A percentile compares a stretch with the other conserved stretches of the same genome.
Evolutionary conservation across 495 filamentous ascomycete species (phyloP).

Genomic region (Amphirosellinia nigrospora): DNA sequence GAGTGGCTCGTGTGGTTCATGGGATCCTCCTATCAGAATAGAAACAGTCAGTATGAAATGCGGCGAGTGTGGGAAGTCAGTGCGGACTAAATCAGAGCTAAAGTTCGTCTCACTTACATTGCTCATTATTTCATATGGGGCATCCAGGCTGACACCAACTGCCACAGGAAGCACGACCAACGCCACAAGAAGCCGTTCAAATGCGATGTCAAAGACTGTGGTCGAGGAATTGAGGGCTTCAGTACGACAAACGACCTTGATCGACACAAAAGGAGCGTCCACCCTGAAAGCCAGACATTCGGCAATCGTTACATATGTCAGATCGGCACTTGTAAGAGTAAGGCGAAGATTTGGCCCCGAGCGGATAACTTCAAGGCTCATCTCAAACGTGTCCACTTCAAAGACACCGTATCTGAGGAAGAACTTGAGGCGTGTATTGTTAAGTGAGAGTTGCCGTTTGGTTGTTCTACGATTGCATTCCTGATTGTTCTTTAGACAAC

Average conservation of each 20-base stretch:
- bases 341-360: conserved; percentile 82
- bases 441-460: conserved; percentile 50
- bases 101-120: conserved; percentile 43
- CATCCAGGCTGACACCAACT: conserved; percentile 3
- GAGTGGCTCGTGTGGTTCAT: conserved; percentile 14
- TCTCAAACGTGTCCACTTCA: conserved; percentile 74
- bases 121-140: background rate
- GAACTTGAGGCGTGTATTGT: conserved; percentile 59
- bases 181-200: conserved; percentile 77
- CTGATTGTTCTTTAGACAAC: conserved; percentile 6
- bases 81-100: conserved; percentile 59
- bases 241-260: conserved; percentile 82
- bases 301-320: conserved; percentile 72
- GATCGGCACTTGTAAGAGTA: conserved; percentile 66
- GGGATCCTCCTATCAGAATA: conserved; percentile 27
- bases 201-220: conserved; percentile 67
- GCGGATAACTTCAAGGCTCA: conserved; percentile 93
- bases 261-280: conserved; percentile 74
- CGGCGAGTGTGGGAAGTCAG: conserved; percentile 37
- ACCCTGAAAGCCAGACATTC: conserved; percentile 54
- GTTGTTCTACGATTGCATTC: background rate
- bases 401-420: conserved; percentile 41
- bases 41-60: conserved; percentile 36
- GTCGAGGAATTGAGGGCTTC: conserved; percentile 67
- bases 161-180: conserved; percentile 76